phyloP scores from a whole-genome alignment of 78 protist species.

The Pelomyxa schiedti region DNA sequence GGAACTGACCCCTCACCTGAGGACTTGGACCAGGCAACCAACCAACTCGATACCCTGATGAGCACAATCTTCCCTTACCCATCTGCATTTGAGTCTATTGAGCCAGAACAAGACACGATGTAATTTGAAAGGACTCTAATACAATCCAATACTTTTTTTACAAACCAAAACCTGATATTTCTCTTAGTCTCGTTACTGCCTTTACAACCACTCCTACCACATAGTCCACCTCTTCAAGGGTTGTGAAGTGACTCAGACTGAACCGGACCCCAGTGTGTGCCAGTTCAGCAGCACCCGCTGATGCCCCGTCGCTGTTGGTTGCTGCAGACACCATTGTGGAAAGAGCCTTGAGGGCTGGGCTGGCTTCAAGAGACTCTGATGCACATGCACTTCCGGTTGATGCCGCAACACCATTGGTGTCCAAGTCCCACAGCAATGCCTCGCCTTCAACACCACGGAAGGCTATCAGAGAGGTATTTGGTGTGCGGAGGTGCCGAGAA shows the following conservation, averaged over 20 bases:
- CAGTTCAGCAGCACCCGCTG: background rate
- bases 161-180: too few relatives aligned
- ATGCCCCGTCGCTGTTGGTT: too few relatives aligned
- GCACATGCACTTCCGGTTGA: background rate
- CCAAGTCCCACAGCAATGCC: background rate
- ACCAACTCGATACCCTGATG: too few relatives aligned
- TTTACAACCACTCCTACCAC: background rate
- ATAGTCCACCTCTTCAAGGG: background rate
- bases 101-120: too few relatives aligned
- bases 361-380: background rate
- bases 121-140: too few relatives aligned
- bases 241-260: background rate
- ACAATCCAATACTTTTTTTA: too few relatives aligned
- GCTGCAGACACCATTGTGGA: too few relatives aligned
- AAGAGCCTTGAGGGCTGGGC: background rate
- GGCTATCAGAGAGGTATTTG: background rate
- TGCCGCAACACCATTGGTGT: background rate
- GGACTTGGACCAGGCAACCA: too few relatives aligned
- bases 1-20: too few relatives aligned
- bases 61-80: too few relatives aligned
- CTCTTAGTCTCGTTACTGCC: background rate
- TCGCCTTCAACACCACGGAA: background rate
- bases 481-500: background rate
- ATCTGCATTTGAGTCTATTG: too few relatives aligned
- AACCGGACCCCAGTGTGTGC: background rate